These are phyloP conservation scores for Aurantiochytrium sp. DNA, from an alignment of 108 stramenopile genomes.

Conservation along the genomic window DNA sequence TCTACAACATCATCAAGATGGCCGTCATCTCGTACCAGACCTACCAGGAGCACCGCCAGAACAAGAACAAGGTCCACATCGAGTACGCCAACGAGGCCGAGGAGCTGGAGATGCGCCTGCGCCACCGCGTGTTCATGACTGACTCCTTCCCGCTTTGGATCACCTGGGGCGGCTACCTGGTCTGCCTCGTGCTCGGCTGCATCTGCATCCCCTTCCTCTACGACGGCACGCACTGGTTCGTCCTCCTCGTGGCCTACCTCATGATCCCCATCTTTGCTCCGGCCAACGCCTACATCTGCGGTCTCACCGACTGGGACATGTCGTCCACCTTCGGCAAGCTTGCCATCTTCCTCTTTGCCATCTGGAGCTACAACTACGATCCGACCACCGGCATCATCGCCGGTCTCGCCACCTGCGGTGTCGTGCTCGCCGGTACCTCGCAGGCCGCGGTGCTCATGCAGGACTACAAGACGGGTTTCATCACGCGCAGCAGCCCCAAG, in stretches of 20 bases:
- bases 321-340: slow-evolving; percentile 28
- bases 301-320: slow-evolving; percentile 29
- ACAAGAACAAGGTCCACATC: too few relatives aligned
- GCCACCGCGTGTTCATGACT: background rate
- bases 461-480: slow-evolving; percentile 25
- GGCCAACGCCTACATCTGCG: background rate
- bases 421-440: background rate
- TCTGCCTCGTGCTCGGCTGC: background rate
- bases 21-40: background rate
- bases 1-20: slow-evolving; percentile 14
- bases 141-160: background rate
- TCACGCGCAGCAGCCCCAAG: background rate
- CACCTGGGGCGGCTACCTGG: background rate
- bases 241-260: slow-evolving; percentile 7
- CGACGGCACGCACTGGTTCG: background rate
- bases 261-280: background rate
- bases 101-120: background rate
- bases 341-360: slow-evolving; percentile 2
- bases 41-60: background rate
- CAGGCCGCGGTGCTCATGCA: background rate
- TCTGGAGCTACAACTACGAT: background rate
- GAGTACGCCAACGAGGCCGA: background rate
- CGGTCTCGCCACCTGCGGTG: slow-evolving; percentile 14
- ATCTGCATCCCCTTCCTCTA: background rate
- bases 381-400: background rate